Evolutionary conservation across 495 filamentous ascomycete species (phyloP).

Genomic region (Daldinia caldariorum): DNA sequence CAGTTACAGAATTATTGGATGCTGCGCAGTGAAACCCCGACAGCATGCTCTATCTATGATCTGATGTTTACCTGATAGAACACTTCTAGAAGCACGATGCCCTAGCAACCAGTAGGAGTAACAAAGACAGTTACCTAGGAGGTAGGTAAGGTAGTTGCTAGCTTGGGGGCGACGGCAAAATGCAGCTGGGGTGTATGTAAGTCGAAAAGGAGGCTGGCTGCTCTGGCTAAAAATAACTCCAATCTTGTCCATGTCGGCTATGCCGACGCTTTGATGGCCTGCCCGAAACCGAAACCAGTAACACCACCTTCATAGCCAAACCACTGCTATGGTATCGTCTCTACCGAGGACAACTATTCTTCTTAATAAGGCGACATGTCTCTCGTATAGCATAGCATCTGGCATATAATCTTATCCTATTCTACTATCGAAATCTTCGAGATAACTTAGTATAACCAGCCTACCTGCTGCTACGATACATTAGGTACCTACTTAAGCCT

Average conservation of each 20-base stretch:
- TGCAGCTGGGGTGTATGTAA: background rate
- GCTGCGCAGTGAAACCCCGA: no score
- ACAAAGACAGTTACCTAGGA: background rate
- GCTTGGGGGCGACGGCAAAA: constrained; percentile 13
- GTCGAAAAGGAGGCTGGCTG: constrained; percentile 4
- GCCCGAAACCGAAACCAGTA: background rate
- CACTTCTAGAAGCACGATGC: background rate
- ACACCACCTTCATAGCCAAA: background rate
- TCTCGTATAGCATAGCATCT: no score
- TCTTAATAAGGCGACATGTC: background rate
- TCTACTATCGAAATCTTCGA: no score
- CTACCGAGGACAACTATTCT: background rate
- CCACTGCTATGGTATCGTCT: background rate
- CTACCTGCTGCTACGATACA: no score
- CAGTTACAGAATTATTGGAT: no score
- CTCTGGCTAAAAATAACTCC: constrained; percentile 26
- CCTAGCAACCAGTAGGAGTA: background rate
- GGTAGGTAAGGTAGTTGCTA: background rate
- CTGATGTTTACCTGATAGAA: background rate
- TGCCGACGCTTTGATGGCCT: constrained; percentile 11
- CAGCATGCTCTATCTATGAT: no score
- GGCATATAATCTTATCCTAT: no score
- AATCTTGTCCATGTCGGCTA: constrained; percentile 18
- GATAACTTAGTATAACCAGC: no score
- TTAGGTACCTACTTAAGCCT: no score